Conservation (phyloP, 768 basidiomycete genomes). For the Scleroderma citrinum region DNA sequence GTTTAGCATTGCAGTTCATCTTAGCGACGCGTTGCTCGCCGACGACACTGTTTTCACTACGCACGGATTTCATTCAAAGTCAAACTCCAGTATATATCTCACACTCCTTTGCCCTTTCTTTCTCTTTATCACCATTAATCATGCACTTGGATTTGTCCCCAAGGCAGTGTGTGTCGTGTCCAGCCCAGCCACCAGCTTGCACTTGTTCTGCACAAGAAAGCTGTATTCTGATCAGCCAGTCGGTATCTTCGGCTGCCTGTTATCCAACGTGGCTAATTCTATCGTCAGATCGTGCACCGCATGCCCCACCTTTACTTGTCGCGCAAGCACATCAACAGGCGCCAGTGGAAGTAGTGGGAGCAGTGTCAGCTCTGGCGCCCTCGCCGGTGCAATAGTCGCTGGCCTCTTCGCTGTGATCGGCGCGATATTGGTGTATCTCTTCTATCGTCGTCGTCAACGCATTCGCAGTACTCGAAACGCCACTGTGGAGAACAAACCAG, state of each 20-base stretch:
- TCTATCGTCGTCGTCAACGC: slow-evolving; percentile 56
- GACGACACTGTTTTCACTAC: slow-evolving; percentile 18
- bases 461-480: slow-evolving; percentile 30
- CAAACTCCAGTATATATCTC: slow-evolving; percentile 14
- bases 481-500: slow-evolving; percentile 40
- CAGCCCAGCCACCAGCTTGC: slow-evolving; percentile 43
- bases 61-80: slow-evolving; percentile 8
- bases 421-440: slow-evolving; percentile 47
- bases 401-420: slow-evolving; percentile 53
- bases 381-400: slow-evolving; percentile 70
- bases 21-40: slow-evolving; percentile 10
- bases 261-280: not conserved
- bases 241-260: slow-evolving; percentile 13
- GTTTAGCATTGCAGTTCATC: not conserved
- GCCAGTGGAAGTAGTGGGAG: slow-evolving; percentile 23
- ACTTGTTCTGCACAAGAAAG: slow-evolving; percentile 48
- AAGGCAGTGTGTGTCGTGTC: slow-evolving; percentile 49
- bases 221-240: slow-evolving; percentile 62
- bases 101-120: slow-evolving; percentile 30
- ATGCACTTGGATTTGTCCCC: slow-evolving; percentile 34
- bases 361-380: slow-evolving; percentile 59
- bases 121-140: slow-evolving; percentile 19
- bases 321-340: slow-evolving; percentile 22
- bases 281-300: slow-evolving; percentile 48
- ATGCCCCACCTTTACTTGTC: slow-evolving; percentile 52